Evolutionary conservation across 1,139 yeast species (phyloP).

Genomic region (Saccharomycopsis crataegensis): DNA sequence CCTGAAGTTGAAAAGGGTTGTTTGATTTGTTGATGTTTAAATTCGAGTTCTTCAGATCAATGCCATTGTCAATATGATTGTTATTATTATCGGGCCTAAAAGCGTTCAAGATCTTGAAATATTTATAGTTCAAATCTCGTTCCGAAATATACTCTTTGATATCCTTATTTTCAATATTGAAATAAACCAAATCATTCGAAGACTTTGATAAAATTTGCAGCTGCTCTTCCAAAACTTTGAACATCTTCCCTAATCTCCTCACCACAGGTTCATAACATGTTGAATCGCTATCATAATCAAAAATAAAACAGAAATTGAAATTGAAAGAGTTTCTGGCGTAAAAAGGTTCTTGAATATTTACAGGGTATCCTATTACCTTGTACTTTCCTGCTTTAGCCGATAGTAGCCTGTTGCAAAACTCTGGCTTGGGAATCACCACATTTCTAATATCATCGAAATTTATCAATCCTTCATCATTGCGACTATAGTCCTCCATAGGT

Average conservation of each 20-base stretch:
- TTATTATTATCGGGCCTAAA: slow-evolving; percentile 3
- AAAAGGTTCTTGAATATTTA: slow-evolving; percentile 61
- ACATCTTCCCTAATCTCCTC: slow-evolving; percentile 79
- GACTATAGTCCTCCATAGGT: not conserved
- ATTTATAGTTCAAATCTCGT: slow-evolving; percentile 11
- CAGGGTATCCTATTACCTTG: slow-evolving; percentile 86
- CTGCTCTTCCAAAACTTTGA: slow-evolving; percentile 86
- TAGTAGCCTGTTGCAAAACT: slow-evolving; percentile 73
- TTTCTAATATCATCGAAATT: slow-evolving; percentile 83
- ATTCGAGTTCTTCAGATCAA: not conserved
- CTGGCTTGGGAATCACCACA: slow-evolving; percentile 90
- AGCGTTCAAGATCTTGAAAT: slow-evolving; percentile 10
- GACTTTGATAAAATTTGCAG: slow-evolving; percentile 61
- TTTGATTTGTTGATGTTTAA: not conserved
- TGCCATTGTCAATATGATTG: not conserved
- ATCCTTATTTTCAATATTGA: slow-evolving; percentile 6
- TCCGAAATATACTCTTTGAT: slow-evolving; percentile 10
- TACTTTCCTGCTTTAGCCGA: slow-evolving; percentile 65
- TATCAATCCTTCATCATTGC: slow-evolving; percentile 29
- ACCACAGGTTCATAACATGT: slow-evolving; percentile 84
- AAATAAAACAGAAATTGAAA: slow-evolving; percentile 89
- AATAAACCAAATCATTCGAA: slow-evolving; percentile 30
- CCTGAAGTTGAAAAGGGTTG: slow-evolving; percentile 6
- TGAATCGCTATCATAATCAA: slow-evolving; percentile 73
- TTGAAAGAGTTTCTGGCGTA: slow-evolving; percentile 89